phyloP scores from a whole-genome alignment of 345 rosid species.

The Bruguiera gymnorhiza region DNA sequence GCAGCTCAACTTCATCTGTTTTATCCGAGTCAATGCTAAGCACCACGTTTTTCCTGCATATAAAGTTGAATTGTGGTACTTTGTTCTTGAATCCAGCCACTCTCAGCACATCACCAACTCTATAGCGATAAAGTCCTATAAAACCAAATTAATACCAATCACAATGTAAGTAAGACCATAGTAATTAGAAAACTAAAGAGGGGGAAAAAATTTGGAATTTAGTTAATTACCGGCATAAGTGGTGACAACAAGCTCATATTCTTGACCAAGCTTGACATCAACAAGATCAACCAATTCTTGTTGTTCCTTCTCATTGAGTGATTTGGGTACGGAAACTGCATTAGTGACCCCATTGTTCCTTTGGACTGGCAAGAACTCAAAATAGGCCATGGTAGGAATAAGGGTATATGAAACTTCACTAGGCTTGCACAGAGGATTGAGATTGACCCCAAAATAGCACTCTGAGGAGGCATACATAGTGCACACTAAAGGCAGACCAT shows the following conservation, averaged over 20 bases:
- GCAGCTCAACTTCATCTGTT: slow-evolving; percentile 97
- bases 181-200: background rate
- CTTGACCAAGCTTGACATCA: slow-evolving; percentile 91
- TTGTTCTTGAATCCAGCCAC: slow-evolving; percentile 97
- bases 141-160: background rate
- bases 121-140: slow-evolving; percentile 76
- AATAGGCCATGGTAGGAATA: slow-evolving; percentile 89
- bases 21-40: slow-evolving; percentile 91
- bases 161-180: background rate
- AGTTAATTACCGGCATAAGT: slow-evolving; percentile 75
- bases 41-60: slow-evolving; percentile 90
- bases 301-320: slow-evolving; percentile 80
- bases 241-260: slow-evolving; percentile 96
- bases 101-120: slow-evolving; percentile 93
- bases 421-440: slow-evolving; percentile 76
- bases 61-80: slow-evolving; percentile 87
- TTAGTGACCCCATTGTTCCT: slow-evolving; percentile 59
- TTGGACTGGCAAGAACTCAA: slow-evolving; percentile 85
- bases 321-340: slow-evolving; percentile 57
- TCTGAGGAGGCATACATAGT: slow-evolving; percentile 98
- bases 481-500: slow-evolving; percentile 83
- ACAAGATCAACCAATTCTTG: slow-evolving; percentile 80
- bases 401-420: slow-evolving; percentile 87
- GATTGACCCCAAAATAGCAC: slow-evolving; percentile 91
- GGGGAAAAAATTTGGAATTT: background rate